These are phyloP conservation scores for Pleurostoma richardsiae DNA, from an alignment of 2,329 filamentous ascomycete genomes.

Conservation along the genomic window DNA sequence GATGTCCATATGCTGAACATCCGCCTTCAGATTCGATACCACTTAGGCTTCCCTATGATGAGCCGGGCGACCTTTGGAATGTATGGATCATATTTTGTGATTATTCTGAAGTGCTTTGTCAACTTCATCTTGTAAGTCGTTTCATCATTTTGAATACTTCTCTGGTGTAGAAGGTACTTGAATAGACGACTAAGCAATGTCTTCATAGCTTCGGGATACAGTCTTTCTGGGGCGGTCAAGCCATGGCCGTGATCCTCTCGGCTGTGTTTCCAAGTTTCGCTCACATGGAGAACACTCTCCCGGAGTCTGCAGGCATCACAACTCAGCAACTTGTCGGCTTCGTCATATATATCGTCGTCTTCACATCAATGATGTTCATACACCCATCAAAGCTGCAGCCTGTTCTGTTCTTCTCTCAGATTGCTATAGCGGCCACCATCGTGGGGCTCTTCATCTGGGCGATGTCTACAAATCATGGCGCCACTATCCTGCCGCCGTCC, in stretches of 20 bases:
- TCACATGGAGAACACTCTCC: constrained; percentile 15
- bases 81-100: constrained; percentile 19
- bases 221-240: constrained; percentile 16
- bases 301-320: constrained; percentile 16
- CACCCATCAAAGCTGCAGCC: constrained; percentile 1
- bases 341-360: constrained; percentile 27
- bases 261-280: constrained; percentile 20
- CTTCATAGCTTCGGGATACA: constrained; percentile 11
- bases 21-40: constrained; percentile 6
- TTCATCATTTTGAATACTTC: too few relatives aligned
- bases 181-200: neutral
- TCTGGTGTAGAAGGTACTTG: too few relatives aligned
- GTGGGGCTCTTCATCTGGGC: constrained; percentile 6
- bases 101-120: constrained; percentile 16
- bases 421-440: constrained; percentile 1
- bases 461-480: constrained; percentile 6
- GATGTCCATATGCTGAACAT: too few relatives aligned
- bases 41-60: constrained; percentile 20
- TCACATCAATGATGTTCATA: constrained; percentile 7
- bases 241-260: constrained; percentile 12
- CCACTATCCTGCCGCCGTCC: neutral
- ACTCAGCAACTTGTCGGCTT: constrained; percentile 28
- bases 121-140: constrained; percentile 14
- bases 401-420: neutral
- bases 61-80: constrained; percentile 19